Conservation (phyloP, 257 asterid genomes). For the Nyctanthes arbortristis region DNA sequence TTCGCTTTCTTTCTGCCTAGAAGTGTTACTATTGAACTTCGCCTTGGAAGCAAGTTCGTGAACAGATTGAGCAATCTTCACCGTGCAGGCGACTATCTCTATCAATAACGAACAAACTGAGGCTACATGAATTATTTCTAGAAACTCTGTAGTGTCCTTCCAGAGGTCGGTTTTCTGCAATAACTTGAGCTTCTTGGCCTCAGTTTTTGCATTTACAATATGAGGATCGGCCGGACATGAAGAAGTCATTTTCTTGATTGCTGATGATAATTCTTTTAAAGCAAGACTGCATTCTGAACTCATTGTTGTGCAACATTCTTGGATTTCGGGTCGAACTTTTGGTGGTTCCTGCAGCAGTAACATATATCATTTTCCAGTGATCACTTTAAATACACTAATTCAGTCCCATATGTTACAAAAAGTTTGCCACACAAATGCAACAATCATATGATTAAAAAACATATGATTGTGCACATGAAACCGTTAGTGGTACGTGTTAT, state of each 20-base stretch:
- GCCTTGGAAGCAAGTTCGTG: slow-evolving; percentile 31
- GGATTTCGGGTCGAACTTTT: slow-evolving; percentile 27
- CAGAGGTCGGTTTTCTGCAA: slow-evolving; percentile 3
- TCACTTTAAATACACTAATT: too few species aligned
- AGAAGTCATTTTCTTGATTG: slow-evolving; percentile 34
- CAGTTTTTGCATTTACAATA: slow-evolving; percentile 23
- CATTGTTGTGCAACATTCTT: slow-evolving; percentile 36
- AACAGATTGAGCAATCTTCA: slow-evolving; percentile 24
- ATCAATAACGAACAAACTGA: slow-evolving; percentile 31
- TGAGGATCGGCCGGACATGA: slow-evolving; percentile 17
- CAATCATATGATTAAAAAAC: too few species aligned
- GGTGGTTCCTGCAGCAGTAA: slow-evolving; percentile 15
- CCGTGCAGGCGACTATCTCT: slow-evolving; percentile 23
- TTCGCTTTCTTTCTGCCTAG: neutral
- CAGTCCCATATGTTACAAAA: too few species aligned
- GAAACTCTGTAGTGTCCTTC: slow-evolving; percentile 16
- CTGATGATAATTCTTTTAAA: slow-evolving; percentile 29
- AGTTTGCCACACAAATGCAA: too few species aligned
- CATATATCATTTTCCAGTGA: too few species aligned
- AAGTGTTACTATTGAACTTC: slow-evolving; percentile 19
- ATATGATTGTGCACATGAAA: too few species aligned
- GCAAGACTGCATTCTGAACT: slow-evolving; percentile 37
- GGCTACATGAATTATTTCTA: slow-evolving; percentile 16
- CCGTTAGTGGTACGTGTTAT: too few species aligned
- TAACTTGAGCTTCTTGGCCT: slow-evolving; percentile 23